Base-by-base conservation (phyloP, 352 stramenopile species). In the Pythium periplocum region DNA sequence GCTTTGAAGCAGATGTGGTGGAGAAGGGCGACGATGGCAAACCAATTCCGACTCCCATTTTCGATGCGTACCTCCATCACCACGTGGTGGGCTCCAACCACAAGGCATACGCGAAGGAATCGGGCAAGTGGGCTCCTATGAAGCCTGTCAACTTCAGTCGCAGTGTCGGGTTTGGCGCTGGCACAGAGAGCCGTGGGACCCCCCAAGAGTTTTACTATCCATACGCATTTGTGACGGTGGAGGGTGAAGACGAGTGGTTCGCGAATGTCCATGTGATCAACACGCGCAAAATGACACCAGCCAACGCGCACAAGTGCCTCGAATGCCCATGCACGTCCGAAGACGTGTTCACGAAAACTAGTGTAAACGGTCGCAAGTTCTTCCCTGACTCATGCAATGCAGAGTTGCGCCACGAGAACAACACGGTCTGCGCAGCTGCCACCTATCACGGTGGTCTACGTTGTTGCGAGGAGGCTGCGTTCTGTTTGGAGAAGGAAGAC, bases 181-280 rank as follows among this genome's bases (percentile, higher is more conserved):
- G 82, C 45, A 93, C 82, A 6, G 82, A 93, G 64, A 85, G 67
- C 53, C 79, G 82, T 33, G 82, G 78, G 47, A 93, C 82, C 6
- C 82, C 82, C 31, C 82, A 93, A 60, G 63, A 89, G 62, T 90
- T 90, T 45, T 69, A 82, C 57, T 84, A 81, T 50, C 82, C 82
- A 31, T 93, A 89, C 54, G 82, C 77, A 34, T 93, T 90, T 62
- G 71, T 89, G 61, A 93, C 82, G 39, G 69, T 88, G 6, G 71
- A 75, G 6, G 79, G 76, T 9, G 79, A 93, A 49, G 75, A 90
- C 57, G 82, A 90, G 54, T 93, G 79, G 82, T 45, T 87, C 33
- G 77, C 80, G 7, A 93, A 90, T 61, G 77, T 90, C 11, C 82
- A 93, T 61, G 68, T 93, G 36, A 86, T 93, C 66, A 90, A 93